Conservation (phyloP, 2,329 filamentous ascomycete genomes). For the Nigrograna mackinnonii region DNA sequence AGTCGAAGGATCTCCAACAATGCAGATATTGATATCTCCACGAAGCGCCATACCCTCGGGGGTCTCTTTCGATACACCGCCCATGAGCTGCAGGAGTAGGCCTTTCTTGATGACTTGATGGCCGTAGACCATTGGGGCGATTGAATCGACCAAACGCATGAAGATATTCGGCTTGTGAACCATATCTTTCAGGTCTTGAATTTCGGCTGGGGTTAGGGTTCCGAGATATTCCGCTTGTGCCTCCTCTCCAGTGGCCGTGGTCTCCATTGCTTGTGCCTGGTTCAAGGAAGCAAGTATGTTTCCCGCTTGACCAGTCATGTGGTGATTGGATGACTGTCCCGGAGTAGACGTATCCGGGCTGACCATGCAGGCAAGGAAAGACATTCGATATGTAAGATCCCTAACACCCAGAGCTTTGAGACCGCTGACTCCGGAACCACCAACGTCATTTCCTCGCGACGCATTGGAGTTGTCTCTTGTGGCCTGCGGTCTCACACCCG, state of each 20-base stretch:
- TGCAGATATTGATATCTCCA: constrained; percentile 98
- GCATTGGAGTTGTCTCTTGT: constrained; percentile 79
- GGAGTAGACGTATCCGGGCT: constrained; percentile 83
- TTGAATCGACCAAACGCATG: constrained; percentile 85
- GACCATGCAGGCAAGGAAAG: constrained; percentile 97
- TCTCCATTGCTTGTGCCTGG: constrained; percentile 69
- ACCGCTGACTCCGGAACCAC: constrained; percentile 82
- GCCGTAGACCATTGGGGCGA: constrained; percentile 96
- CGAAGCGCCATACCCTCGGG: constrained; percentile 93
- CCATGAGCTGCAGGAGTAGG: constrained; percentile 88
- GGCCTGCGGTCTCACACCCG: constrained; percentile 80
- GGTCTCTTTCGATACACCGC: constrained; percentile 91
- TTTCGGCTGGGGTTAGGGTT: constrained; percentile 83
- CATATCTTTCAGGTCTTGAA: constrained; percentile 88
- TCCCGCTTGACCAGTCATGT: constrained; percentile 71
- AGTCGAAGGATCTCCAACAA: constrained; percentile 95
- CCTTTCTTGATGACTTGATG: constrained; percentile 99
- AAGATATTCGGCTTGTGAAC: constrained; percentile 97
- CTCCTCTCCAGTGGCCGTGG: constrained; percentile 71
- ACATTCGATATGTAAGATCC: constrained; percentile 91
- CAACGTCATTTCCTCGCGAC: constrained; percentile 74
- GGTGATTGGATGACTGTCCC: constrained; percentile 72
- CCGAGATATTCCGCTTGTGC: constrained; percentile 86
- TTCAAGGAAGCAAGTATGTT: constrained; percentile 88
- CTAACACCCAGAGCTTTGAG: constrained; percentile 92